phyloP scores from a whole-genome alignment of 2,329 filamentous ascomycete genomes.

The Venturia effusa region DNA sequence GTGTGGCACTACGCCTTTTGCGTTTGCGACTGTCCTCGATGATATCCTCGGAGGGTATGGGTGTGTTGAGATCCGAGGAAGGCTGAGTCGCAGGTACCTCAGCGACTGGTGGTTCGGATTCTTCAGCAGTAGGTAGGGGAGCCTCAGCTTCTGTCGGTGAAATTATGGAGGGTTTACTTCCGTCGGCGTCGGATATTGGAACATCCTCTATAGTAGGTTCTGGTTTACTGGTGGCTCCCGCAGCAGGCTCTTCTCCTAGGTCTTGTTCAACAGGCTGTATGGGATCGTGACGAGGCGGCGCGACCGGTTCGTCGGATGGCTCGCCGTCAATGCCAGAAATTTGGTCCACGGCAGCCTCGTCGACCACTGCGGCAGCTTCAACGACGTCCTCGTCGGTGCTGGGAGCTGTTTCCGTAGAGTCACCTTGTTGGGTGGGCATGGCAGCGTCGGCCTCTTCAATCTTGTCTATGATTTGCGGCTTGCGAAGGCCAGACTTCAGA shows the following conservation, averaged over 20 bases:
- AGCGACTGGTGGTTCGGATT: neutral
- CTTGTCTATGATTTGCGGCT: slow-evolving; percentile 37
- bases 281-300: slow-evolving; percentile 1
- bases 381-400: neutral
- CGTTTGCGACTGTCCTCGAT: slow-evolving; percentile 28
- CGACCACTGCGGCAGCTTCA: neutral
- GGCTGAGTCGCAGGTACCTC: neutral
- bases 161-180: neutral
- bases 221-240: neutral
- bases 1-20: slow-evolving; percentile 30
- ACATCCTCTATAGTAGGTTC: neutral
- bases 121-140: neutral
- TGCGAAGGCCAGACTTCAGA: slow-evolving; percentile 28
- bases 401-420: neutral
- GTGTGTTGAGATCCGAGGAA: neutral
- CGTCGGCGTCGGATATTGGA: neutral
- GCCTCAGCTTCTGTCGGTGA: neutral
- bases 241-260: neutral
- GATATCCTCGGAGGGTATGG: neutral
- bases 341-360: neutral
- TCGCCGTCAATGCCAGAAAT: neutral
- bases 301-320: neutral
- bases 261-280: neutral
- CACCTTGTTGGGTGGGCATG: neutral
- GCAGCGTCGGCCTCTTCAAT: slow-evolving; percentile 25